These are phyloP conservation scores for Colletotrichum sp. DNA, from an alignment of 2,329 filamentous ascomycete genomes.

Conservation along the genomic window DNA sequence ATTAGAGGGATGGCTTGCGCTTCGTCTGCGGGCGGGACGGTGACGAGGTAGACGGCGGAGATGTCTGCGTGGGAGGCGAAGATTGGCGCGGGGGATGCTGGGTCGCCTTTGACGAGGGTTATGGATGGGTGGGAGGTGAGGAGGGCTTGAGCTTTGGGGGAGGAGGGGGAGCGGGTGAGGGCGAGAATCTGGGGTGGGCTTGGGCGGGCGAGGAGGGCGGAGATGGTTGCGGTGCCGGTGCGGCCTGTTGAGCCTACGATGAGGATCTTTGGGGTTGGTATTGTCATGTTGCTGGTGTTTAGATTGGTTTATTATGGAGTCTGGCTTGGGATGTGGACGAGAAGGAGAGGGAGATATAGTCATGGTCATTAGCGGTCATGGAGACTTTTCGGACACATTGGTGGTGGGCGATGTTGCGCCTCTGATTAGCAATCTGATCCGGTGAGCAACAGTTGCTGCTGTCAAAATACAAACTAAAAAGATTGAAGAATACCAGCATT, in stretches of 20 bases:
- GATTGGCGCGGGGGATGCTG: constrained; percentile 12
- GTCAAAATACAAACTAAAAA: neutral
- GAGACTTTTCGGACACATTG: constrained; percentile 10
- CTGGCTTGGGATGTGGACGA: neutral
- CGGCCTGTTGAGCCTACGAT: constrained; percentile 51
- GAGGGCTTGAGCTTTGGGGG: neutral
- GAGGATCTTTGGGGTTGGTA: constrained; percentile 43
- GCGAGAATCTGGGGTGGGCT: neutral
- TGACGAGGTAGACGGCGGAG: constrained; percentile 29
- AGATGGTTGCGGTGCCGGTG: constrained; percentile 47
- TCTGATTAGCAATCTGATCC: neutral
- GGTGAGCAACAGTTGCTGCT: neutral
- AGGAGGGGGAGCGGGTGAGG: constrained; percentile 4
- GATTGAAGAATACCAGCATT: neutral
- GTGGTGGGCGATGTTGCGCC: accelerated
- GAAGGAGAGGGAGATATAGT: neutral
- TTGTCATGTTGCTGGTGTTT: neutral
- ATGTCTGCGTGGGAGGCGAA: constrained; percentile 23
- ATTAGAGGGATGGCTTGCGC: constrained; percentile 26
- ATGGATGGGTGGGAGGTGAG: neutral
- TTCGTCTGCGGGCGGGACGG: constrained; percentile 29
- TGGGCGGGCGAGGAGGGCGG: constrained; percentile 20
- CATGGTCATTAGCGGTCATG: neutral
- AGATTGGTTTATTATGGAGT: neutral
- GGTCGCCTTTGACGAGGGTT: constrained; percentile 17